Percentiles rank a stretch among this genome's conserved stretches.
Conservation (phyloP, 257 asterid genomes). For the Fraxinus cuspidata region DNA sequence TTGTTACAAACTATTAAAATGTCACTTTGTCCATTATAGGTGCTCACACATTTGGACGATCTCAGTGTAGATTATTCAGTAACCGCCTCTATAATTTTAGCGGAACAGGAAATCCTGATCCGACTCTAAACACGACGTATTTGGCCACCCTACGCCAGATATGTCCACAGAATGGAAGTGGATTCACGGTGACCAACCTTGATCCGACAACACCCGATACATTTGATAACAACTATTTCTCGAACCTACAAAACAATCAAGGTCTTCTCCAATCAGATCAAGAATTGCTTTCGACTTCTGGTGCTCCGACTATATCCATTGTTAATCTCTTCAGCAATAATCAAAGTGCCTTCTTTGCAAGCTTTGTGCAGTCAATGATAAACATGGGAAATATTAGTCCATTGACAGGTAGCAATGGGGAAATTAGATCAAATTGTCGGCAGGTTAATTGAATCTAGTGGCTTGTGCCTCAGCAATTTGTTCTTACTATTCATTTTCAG, state of each 20-base stretch:
- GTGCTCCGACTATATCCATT: slow-evolving; percentile 45
- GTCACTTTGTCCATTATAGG: slow-evolving; percentile 34
- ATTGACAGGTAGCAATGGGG: slow-evolving; percentile 53
- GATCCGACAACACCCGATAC: slow-evolving; percentile 47
- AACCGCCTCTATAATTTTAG: slow-evolving; percentile 52
- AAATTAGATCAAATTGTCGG: slow-evolving; percentile 55
- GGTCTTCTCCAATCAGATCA: slow-evolving; percentile 77
- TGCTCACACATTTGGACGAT: slow-evolving; percentile 74
- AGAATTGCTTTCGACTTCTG: slow-evolving; percentile 44
- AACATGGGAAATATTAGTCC: slow-evolving; percentile 70
- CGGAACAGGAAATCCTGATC: slow-evolving; percentile 61
- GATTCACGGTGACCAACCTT: slow-evolving; percentile 41
- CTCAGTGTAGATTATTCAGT: slow-evolving; percentile 46
- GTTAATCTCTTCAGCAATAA: slow-evolving; percentile 44
- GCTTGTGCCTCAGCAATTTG: neutral
- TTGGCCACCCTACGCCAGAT: slow-evolving; percentile 42
- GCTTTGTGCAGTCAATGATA: slow-evolving; percentile 60
- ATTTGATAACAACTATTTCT: slow-evolving; percentile 52
- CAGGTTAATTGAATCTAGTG: slow-evolving; percentile 29
- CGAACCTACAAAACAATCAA: slow-evolving; percentile 45
- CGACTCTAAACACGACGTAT: slow-evolving; percentile 49
- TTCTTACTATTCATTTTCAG: neutral
- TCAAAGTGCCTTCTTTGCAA: slow-evolving; percentile 50
- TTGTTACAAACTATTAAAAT: neutral
- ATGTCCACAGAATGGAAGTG: slow-evolving; percentile 59